Conservation (phyloP, 2,329 filamentous ascomycete species). For the Ciborinia camelliae region DNA sequence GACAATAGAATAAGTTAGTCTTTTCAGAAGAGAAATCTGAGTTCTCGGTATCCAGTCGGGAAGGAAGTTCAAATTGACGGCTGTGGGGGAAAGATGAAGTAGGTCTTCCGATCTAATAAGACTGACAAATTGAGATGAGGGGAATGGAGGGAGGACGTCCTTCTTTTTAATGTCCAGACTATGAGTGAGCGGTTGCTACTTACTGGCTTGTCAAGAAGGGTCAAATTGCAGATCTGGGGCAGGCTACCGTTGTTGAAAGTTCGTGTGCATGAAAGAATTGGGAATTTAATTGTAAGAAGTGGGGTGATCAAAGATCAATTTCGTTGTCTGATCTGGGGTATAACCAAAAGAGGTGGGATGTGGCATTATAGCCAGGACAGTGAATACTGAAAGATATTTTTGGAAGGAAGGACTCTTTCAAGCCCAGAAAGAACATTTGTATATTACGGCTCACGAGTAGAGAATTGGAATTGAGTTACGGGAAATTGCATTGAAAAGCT, state of each 20-base stretch:
- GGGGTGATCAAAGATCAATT: neutral
- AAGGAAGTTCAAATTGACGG: neutral
- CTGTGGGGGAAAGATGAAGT: neutral
- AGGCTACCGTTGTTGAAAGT: slow-evolving; percentile 7
- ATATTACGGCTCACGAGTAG: neutral
- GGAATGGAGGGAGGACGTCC: slow-evolving; percentile 23
- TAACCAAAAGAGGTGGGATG: neutral
- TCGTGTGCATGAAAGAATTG: neutral
- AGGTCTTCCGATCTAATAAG: slow-evolving; percentile 17
- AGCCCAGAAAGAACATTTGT: neutral
- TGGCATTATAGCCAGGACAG: neutral
- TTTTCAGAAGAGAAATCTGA: neutral
- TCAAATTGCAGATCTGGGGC: slow-evolving; percentile 26
- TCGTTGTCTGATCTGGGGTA: neutral
- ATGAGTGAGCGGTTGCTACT: slow-evolving; percentile 2
- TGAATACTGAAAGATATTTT: neutral
- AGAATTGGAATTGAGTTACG: neutral
- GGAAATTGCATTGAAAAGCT: neutral
- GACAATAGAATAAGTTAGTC: neutral
- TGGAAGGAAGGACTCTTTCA: neutral
- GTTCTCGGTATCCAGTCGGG: neutral
- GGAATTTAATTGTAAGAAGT: neutral
- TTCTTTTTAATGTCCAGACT: slow-evolving; percentile 25
- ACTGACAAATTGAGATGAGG: slow-evolving; percentile 18
- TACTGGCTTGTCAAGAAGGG: slow-evolving; percentile 28